Percentiles rank a stretch among this genome's conserved stretches.
These are phyloP conservation scores for Leccinum pachyderme DNA, from an alignment of 1,284 basidiomycete species.

Conservation along the genomic window DNA sequence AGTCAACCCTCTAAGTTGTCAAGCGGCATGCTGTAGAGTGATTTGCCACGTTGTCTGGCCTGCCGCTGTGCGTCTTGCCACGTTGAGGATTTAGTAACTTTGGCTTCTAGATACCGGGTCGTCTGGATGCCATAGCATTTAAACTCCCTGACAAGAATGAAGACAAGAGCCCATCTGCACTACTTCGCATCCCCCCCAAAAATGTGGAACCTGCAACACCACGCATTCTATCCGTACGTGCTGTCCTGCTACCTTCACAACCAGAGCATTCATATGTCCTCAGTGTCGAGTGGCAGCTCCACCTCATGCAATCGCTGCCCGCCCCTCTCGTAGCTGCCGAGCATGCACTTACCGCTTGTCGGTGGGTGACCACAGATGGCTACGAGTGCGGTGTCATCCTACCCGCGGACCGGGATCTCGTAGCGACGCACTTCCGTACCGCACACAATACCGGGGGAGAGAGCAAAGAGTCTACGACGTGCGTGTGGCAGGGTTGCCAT, in stretches of 20 bases:
- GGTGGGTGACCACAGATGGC: not conserved
- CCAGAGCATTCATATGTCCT: not conserved
- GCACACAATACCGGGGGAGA: not conserved
- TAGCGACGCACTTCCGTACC: conserved; percentile 3
- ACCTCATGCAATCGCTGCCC: not conserved
- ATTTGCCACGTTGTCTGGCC: not conserved
- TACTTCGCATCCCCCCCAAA: no score
- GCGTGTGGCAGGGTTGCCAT: conserved; percentile 4
- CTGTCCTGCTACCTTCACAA: not conserved
- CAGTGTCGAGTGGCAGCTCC: not conserved
- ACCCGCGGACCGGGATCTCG: not conserved
- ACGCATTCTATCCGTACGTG: not conserved
- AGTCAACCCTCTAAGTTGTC: not conserved
- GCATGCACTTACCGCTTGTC: not conserved
- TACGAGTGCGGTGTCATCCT: not conserved
- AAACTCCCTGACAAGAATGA: not conserved
- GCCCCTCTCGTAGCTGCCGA: not conserved
- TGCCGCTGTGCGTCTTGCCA: not conserved
- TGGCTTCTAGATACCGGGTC: not conserved
- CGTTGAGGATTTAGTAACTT: not conserved
- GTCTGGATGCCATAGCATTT: not conserved
- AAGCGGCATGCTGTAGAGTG: not conserved
- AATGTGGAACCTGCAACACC: not conserved
- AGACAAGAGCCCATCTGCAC: not conserved
- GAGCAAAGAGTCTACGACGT: not conserved